Base-by-base conservation (phyloP, 2,329 filamentous ascomycete species). In the Cladosporium sphaerospermum region DNA sequence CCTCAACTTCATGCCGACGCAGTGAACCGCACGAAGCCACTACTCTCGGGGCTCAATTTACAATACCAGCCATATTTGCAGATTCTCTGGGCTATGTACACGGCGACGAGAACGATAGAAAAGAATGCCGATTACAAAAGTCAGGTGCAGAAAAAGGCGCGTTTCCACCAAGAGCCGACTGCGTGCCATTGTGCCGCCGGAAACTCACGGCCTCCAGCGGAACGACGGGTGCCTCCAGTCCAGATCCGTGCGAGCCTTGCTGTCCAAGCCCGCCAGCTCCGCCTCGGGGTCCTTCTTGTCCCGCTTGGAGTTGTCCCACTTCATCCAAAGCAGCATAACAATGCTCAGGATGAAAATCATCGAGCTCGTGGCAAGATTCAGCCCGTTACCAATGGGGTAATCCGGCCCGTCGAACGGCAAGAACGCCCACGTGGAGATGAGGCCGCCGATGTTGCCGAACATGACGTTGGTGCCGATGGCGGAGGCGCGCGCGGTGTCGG, bases 381-480 rank as follows among this genome's bases (percentile, higher is more conserved):
- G 66, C 0, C 85, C 85, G 62, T 88, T 88, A 1, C 85, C 85
- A 53, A 88, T 86, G 56, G 74, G 81, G 61, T 82, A 89, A 54
- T 88, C 68, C 0, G 85, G 85, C 0, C 61, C 79, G 62, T 88
- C 85, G 59, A 71, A 79, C 0, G 78, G 77, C 13, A 87, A 61
- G 68, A 65, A 65, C 4, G 34, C 52, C 64, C 64, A 66, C 0
- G 64, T 67, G 1, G 57, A 59, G 41, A 67, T 62, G 14, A 67
- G 45, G 7, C 63, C 86, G 2, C 86, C 86, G n/a, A 88, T 64
- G 52, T 88, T 88, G 28, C 85, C 86, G 19, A 86, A 71, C 84
- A 88, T 88, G 62, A 88, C 82, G 50, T 81, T 82, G 0, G 78
- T 79, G 9, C 80, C 84, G 42, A 88, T 85, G 3, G 83, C 83